These are phyloP conservation scores for Aegilops tauschii DNA, from an alignment of 176 grass and related monocot species.

Conservation along the genomic window DNA sequence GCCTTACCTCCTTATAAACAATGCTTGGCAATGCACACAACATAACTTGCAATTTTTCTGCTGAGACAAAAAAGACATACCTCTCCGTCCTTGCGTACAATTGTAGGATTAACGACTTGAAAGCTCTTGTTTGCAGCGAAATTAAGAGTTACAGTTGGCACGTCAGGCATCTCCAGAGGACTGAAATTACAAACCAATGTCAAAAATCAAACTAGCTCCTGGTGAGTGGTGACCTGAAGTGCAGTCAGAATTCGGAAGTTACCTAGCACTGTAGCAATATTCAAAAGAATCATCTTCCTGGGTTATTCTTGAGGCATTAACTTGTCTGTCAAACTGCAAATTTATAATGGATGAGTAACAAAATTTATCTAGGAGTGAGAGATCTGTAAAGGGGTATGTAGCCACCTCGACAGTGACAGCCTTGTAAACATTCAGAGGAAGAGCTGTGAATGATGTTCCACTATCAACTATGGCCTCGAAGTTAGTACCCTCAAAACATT, in stretches of 20 bases:
- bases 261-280: constrained; percentile 87
- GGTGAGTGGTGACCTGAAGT: background rate
- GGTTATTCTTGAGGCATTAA: constrained; percentile 58
- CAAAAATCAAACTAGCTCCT: background rate
- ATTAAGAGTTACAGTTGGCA: constrained; percentile 65
- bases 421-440: constrained; percentile 72
- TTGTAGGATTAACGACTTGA: constrained; percentile 65
- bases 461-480: constrained; percentile 83
- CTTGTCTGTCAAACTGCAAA: constrained; percentile 84
- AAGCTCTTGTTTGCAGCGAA: constrained; percentile 80
- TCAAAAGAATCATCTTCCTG: constrained; percentile 47
- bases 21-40: background rate
- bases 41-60: background rate
- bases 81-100: constrained; percentile 42
- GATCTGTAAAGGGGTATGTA: background rate
- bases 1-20: no score
- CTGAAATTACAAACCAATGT: constrained; percentile 47
- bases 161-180: constrained; percentile 55
- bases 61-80: constrained; percentile 40
- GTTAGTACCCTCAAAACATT: constrained; percentile 55
- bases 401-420: constrained; percentile 65
- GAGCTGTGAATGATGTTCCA: constrained; percentile 87
- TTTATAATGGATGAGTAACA: constrained; percentile 32
- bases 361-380: constrained; percentile 8
- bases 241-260: constrained; percentile 33